phyloP scores from a whole-genome alignment of 2,329 filamentous ascomycete genomes.

The Monilinia aucupariae region DNA sequence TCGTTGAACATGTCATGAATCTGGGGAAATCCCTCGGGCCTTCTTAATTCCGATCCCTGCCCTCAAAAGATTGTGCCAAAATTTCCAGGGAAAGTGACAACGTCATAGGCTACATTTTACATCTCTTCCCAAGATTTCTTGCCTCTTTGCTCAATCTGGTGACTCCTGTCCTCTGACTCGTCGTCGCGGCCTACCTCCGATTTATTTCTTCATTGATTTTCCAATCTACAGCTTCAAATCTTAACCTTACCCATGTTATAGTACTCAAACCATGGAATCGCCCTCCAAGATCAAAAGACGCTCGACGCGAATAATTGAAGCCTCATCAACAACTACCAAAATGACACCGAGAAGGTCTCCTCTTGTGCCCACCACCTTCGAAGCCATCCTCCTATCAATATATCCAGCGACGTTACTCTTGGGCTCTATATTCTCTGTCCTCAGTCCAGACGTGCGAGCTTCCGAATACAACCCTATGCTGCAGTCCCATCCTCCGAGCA shows the following conservation, averaged over 20 bases:
- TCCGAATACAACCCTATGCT: slow-evolving; percentile 55
- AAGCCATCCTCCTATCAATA: slow-evolving; percentile 57
- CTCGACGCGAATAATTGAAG: slow-evolving; percentile 25
- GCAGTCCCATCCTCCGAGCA: slow-evolving; percentile 57
- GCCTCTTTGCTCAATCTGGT: slow-evolving; percentile 12
- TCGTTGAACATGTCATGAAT: neutral
- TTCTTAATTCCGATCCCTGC: slow-evolving; percentile 9
- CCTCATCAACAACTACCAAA: slow-evolving; percentile 19
- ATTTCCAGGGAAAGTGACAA: slow-evolving; percentile 1
- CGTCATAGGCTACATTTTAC: slow-evolving; percentile 15
- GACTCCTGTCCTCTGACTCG: neutral
- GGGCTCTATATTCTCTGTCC: slow-evolving; percentile 71
- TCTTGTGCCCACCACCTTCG: slow-evolving; percentile 64
- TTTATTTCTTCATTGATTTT: neutral
- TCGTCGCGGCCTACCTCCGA: neutral
- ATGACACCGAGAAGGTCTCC: slow-evolving; percentile 41
- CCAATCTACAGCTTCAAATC: neutral
- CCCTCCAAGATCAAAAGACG: slow-evolving; percentile 29
- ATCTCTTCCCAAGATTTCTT: neutral
- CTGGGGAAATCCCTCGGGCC: slow-evolving; percentile 18
- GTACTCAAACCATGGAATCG: slow-evolving; percentile 29
- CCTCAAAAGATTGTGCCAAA: no score
- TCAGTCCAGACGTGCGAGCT: slow-evolving; percentile 66
- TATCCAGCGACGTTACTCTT: slow-evolving; percentile 77
- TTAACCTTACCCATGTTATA: slow-evolving; percentile 25